Base-by-base conservation (phyloP, 805 yeast genomes). In the Candida railenensis region DNA sequence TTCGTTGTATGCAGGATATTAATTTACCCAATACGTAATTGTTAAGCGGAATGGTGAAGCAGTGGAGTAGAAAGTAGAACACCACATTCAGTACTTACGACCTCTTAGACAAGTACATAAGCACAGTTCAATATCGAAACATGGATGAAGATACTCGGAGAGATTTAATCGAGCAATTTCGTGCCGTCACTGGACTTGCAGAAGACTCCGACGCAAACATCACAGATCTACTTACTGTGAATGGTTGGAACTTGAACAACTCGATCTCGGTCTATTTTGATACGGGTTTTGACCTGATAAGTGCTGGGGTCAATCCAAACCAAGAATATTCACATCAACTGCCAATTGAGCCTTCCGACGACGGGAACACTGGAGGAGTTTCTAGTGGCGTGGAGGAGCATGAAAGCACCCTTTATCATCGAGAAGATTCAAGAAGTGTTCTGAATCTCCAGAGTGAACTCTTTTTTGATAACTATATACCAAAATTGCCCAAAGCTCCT, bases 211-310 rank as follows among this genome's bases (percentile, higher is more conserved):
- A 71, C 39, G 73, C 72, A 1, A 70, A 76, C 38, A 74, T 83
- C 2, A 60, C 75, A 3, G 61, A 68, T 43, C 59, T 83, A 21
- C 58, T 85, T 43, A 62, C 71, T 28, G 72, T 76, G 40, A 75
- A 81, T 53, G 75, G 80, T 42, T 82, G 83, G 83, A 76, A 83
- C 54, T 57, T 85, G 42, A 87, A 84, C 54, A 68, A 75, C 37
- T 81, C 89, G 1, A 62, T 83, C 28, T 76, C 84, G 3, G 72
- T 80, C 43, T 85, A 74, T 58, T 83, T 83, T 57, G 91, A 85
- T 53, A 46, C 54, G 3, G 73, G 73, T n/a, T 66, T 71, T 46
- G 67, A 62, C 1, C 33, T 42, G 39, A 32, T 40, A 15, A 21
- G 22, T 21, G 19, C 21, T 28, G 22, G 9, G 20, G 18, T 30